phyloP scores from a whole-genome alignment of 225 moss, liverwort and hornwort genomes.

The Anthoceros angustus region DNA sequence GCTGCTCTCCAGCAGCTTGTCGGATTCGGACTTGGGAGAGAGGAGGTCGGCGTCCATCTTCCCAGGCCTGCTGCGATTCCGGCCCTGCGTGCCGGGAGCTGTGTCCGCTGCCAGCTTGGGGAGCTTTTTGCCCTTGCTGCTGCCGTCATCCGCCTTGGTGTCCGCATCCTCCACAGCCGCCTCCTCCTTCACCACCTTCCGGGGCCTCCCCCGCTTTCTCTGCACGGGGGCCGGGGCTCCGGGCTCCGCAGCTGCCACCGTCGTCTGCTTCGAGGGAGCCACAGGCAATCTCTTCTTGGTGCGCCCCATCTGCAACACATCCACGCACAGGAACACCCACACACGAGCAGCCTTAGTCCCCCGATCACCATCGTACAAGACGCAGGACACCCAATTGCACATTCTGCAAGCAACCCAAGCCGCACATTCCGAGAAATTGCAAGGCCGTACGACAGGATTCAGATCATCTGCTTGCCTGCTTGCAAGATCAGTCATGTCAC shows the following conservation, averaged over 20 bases:
- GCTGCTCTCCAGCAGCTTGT: slow-evolving; percentile 6
- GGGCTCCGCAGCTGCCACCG: not conserved
- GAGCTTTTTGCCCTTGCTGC: not conserved
- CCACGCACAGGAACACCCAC: no score
- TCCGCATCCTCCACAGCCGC: not conserved
- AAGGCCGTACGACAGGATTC: no score
- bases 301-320: not conserved
- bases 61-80: slow-evolving; percentile 2
- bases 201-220: not conserved
- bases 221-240: not conserved
- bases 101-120: slow-evolving; percentile 1
- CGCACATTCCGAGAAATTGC: no score
- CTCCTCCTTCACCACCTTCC: not conserved
- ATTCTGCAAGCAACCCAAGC: no score
- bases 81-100: not conserved
- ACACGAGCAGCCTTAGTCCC: no score
- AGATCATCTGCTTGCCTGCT: no score
- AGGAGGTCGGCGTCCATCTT: not conserved
- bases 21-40: slow-evolving; percentile 1
- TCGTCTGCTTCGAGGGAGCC: not conserved
- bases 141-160: not conserved
- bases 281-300: not conserved
- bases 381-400: no score
- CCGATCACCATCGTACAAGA: no score
- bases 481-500: no score